Conservation (phyloP, 2,329 filamentous ascomycete genomes). For the Sporothrix brasiliensis region DNA sequence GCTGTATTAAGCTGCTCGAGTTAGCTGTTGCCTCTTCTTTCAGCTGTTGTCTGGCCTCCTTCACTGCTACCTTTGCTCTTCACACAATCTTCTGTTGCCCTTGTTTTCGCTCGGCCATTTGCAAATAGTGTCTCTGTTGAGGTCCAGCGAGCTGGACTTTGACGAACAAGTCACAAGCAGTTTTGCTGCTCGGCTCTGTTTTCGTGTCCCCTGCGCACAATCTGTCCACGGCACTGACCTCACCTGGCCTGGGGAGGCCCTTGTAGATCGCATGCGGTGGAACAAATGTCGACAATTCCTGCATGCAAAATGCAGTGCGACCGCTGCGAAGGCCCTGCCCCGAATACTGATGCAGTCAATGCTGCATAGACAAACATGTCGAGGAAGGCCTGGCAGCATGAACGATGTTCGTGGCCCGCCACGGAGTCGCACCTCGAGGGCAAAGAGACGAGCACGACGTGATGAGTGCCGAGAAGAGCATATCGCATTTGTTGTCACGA, state of each 20-base stretch:
- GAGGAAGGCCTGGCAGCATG: slow-evolving; percentile 14
- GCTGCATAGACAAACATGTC: slow-evolving; percentile 9
- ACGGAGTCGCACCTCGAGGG: neutral
- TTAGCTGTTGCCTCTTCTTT: slow-evolving; percentile 5
- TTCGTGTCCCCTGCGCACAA: neutral
- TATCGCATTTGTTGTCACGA: neutral
- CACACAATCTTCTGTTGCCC: neutral
- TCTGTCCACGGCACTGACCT: neutral
- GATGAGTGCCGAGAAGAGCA: neutral
- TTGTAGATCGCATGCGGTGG: slow-evolving; percentile 18
- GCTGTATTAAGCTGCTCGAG: neutral
- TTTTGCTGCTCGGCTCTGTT: neutral
- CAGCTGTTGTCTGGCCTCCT: neutral
- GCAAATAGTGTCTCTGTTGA: neutral
- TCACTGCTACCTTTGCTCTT: slow-evolving; percentile 1
- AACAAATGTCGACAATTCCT: neutral
- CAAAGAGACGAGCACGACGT: neutral
- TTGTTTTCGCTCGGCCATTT: no score
- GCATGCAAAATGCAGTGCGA: neutral
- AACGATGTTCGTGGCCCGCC: slow-evolving; percentile 7
- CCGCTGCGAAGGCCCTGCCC: neutral
- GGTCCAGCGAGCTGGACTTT: neutral
- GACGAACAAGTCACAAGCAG: neutral
- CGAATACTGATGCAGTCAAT: neutral
- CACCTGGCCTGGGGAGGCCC: neutral